Conservation (phyloP, 371 early-diverging fungal species). For the Nematocida homosporus region DNA sequence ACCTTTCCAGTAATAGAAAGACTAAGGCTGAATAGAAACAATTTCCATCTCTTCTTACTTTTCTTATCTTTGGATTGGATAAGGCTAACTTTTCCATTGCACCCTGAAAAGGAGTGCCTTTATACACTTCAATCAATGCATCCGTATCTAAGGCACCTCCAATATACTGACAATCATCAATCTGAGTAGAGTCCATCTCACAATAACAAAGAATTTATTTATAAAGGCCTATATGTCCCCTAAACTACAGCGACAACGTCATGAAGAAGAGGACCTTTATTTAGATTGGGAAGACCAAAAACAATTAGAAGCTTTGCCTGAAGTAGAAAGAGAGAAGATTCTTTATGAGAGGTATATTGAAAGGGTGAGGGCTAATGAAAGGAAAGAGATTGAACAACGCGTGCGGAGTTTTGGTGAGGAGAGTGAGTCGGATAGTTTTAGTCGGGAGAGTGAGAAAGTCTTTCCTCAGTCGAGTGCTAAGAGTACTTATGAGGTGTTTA, state of each 20-base stretch:
- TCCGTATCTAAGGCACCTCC: slow-evolving; percentile 3
- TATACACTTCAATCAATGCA: slow-evolving; percentile 19
- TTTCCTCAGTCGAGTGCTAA: neutral
- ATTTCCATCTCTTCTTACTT: slow-evolving; percentile 40
- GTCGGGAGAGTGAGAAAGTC: neutral
- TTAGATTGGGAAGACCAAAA: slow-evolving; percentile 53
- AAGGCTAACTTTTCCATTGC: slow-evolving; percentile 9
- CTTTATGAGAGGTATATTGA: slow-evolving; percentile 60
- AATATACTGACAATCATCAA: slow-evolving; percentile 12
- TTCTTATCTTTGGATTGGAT: slow-evolving; percentile 19
- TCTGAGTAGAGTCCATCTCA: slow-evolving; percentile 17
- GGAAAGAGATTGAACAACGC: slow-evolving; percentile 54
- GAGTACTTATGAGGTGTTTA: slow-evolving; percentile 30
- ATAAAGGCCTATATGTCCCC: slow-evolving; percentile 41
- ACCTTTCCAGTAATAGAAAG: slow-evolving; percentile 43
- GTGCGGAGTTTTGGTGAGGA: slow-evolving; percentile 1
- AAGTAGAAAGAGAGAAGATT: slow-evolving; percentile 59
- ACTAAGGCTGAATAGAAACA: slow-evolving; percentile 46
- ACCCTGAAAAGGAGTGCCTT: slow-evolving; percentile 31
- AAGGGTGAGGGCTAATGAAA: slow-evolving; percentile 53
- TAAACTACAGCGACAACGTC: slow-evolving; percentile 9
- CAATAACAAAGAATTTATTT: slow-evolving; percentile 51
- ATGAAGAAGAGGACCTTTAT: slow-evolving; percentile 51
- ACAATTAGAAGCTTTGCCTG: slow-evolving; percentile 51
- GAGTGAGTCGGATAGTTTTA: neutral